Percentiles rank a stretch among this genome's conserved stretches.
Conservation (phyloP, 73 alveolate genomes). For the Blepharisma stoltei region DNA sequence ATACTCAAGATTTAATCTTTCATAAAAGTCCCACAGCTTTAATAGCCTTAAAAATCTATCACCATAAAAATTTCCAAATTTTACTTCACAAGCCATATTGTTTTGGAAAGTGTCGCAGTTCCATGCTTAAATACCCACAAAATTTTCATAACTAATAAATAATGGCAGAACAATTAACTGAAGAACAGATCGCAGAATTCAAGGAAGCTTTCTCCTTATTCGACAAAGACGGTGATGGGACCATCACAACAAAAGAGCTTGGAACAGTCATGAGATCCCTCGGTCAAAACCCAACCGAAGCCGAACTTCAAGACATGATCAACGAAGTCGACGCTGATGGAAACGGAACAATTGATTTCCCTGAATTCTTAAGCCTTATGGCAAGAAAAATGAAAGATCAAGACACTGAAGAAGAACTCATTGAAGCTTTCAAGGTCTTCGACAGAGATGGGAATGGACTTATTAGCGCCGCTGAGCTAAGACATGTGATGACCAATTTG, state of each 20-base stretch:
- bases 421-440: conserved; percentile 98
- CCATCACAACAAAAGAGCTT: conserved; percentile 92
- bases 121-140: background rate
- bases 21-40: too few species aligned
- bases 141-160: background rate
- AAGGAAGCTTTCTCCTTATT: conserved; percentile 95
- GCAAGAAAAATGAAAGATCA: conserved; percentile 96
- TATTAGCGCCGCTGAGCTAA: conserved; percentile 80
- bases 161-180: conserved; percentile 82
- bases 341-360: conserved; percentile 95
- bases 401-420: conserved; percentile 98
- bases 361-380: conserved; percentile 95
- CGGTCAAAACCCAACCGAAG: conserved; percentile 97
- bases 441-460: conserved; percentile 94
- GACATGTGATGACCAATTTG: conserved; percentile 83
- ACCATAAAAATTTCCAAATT: too few species aligned
- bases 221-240: conserved; percentile 97
- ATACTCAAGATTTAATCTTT: too few species aligned
- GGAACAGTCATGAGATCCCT: conserved; percentile 94
- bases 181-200: conserved; percentile 89
- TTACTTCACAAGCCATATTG: background rate
- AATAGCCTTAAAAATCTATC: too few species aligned
- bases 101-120: background rate
- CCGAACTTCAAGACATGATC: conserved; percentile 83
- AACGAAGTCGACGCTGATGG: conserved; percentile 97